phyloP scores from a whole-genome alignment of 23 red algal genomes.

The Rhodosorus marinus region DNA sequence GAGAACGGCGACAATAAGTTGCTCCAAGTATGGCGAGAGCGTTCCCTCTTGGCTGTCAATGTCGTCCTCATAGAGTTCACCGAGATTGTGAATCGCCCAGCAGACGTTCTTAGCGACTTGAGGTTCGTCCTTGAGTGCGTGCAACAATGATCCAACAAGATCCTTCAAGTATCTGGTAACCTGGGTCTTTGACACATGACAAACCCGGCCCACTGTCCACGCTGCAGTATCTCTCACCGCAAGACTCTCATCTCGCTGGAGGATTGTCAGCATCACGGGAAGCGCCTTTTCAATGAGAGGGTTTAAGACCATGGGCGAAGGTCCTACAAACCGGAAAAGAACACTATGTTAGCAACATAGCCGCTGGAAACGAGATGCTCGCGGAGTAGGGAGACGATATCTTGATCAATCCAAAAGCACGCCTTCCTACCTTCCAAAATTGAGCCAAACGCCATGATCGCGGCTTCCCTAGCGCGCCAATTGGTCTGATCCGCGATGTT shows the following conservation, averaged over 20 bases:
- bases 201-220: constrained; percentile 72
- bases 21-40: constrained; percentile 14
- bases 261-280: constrained; percentile 25
- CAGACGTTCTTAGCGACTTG: constrained; percentile 32
- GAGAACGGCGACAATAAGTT: constrained; percentile 16
- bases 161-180: neutral
- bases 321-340: too few relatives aligned
- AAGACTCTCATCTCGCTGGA: constrained; percentile 29
- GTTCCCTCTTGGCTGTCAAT: constrained; percentile 6
- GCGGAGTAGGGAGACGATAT: too few relatives aligned
- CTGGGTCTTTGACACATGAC: neutral
- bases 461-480: constrained; percentile 83
- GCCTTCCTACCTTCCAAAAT: constrained; percentile 60
- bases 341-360: too few relatives aligned
- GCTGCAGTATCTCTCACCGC: constrained; percentile 87
- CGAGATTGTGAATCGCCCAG: constrained; percentile 58
- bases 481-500: constrained; percentile 43
- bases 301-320: too few relatives aligned
- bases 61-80: constrained; percentile 41
- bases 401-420: too few relatives aligned
- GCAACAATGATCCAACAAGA: constrained; percentile 29
- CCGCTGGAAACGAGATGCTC: too few relatives aligned
- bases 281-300: constrained; percentile 43
- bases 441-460: constrained; percentile 64
- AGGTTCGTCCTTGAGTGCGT: constrained; percentile 26